Base-by-base conservation (phyloP, 768 basidiomycete species). In the Baorangia bicolor region DNA sequence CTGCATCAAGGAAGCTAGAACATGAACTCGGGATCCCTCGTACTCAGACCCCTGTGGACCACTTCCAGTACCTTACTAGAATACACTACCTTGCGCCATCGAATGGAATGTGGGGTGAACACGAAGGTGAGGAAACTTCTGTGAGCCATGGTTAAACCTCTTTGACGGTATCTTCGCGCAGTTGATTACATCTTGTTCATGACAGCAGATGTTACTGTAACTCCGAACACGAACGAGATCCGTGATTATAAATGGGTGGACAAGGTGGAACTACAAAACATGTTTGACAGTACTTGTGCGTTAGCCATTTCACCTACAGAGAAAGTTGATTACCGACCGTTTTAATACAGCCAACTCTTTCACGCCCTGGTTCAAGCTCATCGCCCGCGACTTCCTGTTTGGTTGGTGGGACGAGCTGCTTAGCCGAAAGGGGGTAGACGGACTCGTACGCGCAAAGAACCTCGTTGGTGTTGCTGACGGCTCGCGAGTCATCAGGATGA, bases 341-440 rank as follows among this genome's bases (percentile, higher is more conserved):
- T 56, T 35, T 21, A 20, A 55, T 9, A 6, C 64, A 96, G 93
- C 74, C 53, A 92, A 92, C 70, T 83, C 82, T 2, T 99, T 99
- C 73, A 99, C 97, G 8, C 97, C 97, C 0, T 99, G 97, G 97
- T 99, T 99, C 85, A 92, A 94, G 72, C 85, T 98, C 28, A 98
- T 99, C 66, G 94, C 94, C 2, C 85, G 94, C 4, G 94, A 98
- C 70, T 96, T 96, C 73, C 80, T 99, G 40, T 98, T 95, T 69
- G 92, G 91, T 23, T 99, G 97, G 97, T 99, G 97, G 97, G 94
- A 97, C 66, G 87, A 90, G 57, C 84, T 99, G 40, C 66, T 88
- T 58, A 76, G 75, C 51, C 85, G 90, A 35, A 83, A 77, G 68
- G 76, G 77, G 57, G 60, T 56, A 13, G 65, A 83, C 18, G 90